These are phyloP conservation scores for Stagonosporopsis cucurbitacearum DNA, from an alignment of 2,329 filamentous ascomycete species.

Conservation along the genomic window DNA sequence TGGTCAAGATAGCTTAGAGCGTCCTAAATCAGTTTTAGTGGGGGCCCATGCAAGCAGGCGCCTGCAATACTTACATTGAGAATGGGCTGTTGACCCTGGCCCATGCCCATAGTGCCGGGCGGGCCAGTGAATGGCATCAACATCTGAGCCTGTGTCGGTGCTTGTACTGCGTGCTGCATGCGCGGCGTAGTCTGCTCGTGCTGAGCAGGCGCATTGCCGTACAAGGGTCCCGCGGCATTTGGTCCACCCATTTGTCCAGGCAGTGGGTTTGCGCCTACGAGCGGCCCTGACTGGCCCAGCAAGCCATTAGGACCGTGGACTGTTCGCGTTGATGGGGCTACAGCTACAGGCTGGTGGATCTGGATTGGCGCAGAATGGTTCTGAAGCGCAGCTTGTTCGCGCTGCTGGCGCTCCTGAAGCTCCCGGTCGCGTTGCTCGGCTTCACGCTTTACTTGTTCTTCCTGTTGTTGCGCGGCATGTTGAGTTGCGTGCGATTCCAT, in stretches of 20 bases:
- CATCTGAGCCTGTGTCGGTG: constrained; percentile 60
- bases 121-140: constrained; percentile 56
- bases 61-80: constrained; percentile 58
- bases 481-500: constrained; percentile 56
- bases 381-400: constrained; percentile 78
- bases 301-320: constrained; percentile 94
- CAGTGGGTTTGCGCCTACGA: constrained; percentile 56
- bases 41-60: constrained; percentile 1
- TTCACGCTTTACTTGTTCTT: constrained; percentile 58
- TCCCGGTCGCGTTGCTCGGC: constrained; percentile 63
- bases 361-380: constrained; percentile 87
- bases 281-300: constrained; percentile 65
- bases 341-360: constrained; percentile 90
- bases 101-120: constrained; percentile 63
- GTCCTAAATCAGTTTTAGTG: constrained; percentile 56
- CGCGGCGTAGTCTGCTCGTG: constrained; percentile 60
- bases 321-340: constrained; percentile 72
- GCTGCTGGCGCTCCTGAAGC: constrained; percentile 62
- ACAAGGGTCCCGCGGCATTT: constrained; percentile 68
- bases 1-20: constrained; percentile 96
- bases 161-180: constrained; percentile 67
- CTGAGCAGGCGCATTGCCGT: constrained; percentile 73
- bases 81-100: constrained; percentile 84
- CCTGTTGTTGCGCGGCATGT: constrained; percentile 56
- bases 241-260: constrained; percentile 63